Evolutionary conservation across 495 filamentous ascomycete genomes (phyloP).

Genomic region (Neurospora hispaniola): DNA sequence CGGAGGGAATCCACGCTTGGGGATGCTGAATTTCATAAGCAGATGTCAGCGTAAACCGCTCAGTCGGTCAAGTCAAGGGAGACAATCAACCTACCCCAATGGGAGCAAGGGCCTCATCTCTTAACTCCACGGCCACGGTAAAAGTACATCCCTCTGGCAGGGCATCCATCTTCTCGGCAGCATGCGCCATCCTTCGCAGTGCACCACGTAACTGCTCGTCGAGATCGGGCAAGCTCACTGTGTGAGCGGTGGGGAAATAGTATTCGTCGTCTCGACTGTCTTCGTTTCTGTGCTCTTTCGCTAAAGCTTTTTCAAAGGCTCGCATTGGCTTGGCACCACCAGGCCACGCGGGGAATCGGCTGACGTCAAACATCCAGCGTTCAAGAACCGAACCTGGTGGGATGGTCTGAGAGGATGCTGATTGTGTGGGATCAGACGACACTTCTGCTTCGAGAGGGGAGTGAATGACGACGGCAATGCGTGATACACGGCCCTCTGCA

Average conservation of each 20-base stretch:
- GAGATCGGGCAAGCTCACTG: slow-evolving; percentile 30
- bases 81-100: slow-evolving; percentile 42
- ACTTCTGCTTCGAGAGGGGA: slow-evolving; percentile 22
- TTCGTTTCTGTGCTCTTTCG: not conserved
- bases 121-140: slow-evolving; percentile 77
- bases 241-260: not conserved
- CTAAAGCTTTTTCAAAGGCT: slow-evolving; percentile 9
- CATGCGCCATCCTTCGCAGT: slow-evolving; percentile 39
- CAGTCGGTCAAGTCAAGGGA: not conserved
- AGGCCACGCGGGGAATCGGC: slow-evolving; percentile 58
- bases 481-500: slow-evolving; percentile 42
- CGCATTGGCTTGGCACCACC: slow-evolving; percentile 12
- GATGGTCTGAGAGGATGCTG: not conserved
- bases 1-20: slow-evolving; percentile 56
- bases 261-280: slow-evolving; percentile 9
- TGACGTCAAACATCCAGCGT: slow-evolving; percentile 77
- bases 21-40: slow-evolving; percentile 34
- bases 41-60: not conserved
- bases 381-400: slow-evolving; percentile 47
- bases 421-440: not conserved
- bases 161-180: slow-evolving; percentile 49
- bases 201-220: slow-evolving; percentile 40
- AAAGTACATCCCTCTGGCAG: slow-evolving; percentile 72
- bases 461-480: slow-evolving; percentile 70
- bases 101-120: slow-evolving; percentile 63